phyloP scores from a whole-genome alignment of 257 asterid species.

The Parsonsia alboflavescens region DNA sequence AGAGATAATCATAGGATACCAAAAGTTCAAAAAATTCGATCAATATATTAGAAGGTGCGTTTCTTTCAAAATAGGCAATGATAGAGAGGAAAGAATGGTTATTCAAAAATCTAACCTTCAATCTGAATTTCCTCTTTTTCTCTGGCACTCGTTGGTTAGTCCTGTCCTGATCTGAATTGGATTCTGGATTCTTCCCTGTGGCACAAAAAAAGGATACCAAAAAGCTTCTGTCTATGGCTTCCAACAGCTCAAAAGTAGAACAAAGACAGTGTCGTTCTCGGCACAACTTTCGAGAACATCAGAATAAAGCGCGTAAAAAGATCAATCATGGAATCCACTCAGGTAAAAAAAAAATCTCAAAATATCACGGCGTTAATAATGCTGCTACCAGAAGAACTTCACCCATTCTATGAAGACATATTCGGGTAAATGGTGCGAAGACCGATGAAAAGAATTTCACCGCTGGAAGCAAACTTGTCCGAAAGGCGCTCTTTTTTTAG shows the following conservation, averaged over 20 bases:
- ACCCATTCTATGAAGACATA: neutral
- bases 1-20: too few relatives aligned
- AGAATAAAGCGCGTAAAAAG: conserved; percentile 1
- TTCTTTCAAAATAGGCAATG: too few relatives aligned
- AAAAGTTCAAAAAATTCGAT: too few relatives aligned
- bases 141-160: neutral
- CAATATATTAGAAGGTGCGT: too few relatives aligned
- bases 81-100: too few relatives aligned
- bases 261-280: neutral
- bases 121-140: too few relatives aligned
- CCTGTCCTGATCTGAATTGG: neutral
- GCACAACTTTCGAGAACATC: neutral
- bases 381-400: neutral
- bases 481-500: neutral
- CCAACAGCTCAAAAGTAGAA: conserved; percentile 20
- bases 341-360: neutral
- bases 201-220: conserved; percentile 14
- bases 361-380: neutral
- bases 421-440: neutral
- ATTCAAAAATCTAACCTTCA: too few relatives aligned
- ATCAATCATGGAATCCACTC: neutral
- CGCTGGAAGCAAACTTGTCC: neutral
- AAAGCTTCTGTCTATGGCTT: neutral
- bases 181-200: neutral
- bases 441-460: neutral